These are phyloP conservation scores for Aspergillus sp. DNA, from an alignment of 2,329 filamentous ascomycete species.

Conservation along the genomic window DNA sequence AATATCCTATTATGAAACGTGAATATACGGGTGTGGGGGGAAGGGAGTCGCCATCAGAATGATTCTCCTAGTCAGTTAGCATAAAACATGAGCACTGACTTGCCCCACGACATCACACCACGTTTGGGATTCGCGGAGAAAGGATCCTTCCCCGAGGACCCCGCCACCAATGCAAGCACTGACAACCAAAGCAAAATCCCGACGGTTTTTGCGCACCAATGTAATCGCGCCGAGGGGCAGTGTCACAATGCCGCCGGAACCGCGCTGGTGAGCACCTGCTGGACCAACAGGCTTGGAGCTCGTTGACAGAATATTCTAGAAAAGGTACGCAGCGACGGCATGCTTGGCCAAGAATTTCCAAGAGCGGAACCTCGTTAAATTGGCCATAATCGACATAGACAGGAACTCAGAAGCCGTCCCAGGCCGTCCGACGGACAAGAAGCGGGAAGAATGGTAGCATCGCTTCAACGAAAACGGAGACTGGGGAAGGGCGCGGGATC, in stretches of 20 bases:
- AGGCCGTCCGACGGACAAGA: slow-evolving; percentile 8
- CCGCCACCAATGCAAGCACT: not conserved
- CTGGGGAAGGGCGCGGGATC: not conserved
- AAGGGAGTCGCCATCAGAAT: slow-evolving; percentile 15
- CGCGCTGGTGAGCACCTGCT: slow-evolving; percentile 31
- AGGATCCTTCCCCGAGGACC: not conserved
- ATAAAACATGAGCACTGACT: slow-evolving; percentile 15
- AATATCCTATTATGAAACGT: too few relatives aligned
- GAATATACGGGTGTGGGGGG: too few relatives aligned
- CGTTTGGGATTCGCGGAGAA: not conserved
- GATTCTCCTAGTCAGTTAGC: slow-evolving; percentile 28
- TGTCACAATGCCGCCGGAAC: slow-evolving; percentile 24
- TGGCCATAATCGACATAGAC: slow-evolving; percentile 19
- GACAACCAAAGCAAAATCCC: not conserved
- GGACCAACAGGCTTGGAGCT: not conserved
- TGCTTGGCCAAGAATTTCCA: slow-evolving; percentile 29
- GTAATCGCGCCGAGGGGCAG: slow-evolving; percentile 20
- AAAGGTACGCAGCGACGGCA: slow-evolving; percentile 16
- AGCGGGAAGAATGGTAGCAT: slow-evolving; percentile 8
- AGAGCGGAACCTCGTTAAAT: slow-evolving; percentile 27
- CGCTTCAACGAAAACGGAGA: not conserved
- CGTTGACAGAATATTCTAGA: slow-evolving; percentile 25
- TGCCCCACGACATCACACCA: not conserved
- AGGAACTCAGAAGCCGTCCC: slow-evolving; percentile 24
- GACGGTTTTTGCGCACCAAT: not conserved